Conservation (phyloP, 805 yeast genomes). For the Kodamaea neixiangensis region DNA sequence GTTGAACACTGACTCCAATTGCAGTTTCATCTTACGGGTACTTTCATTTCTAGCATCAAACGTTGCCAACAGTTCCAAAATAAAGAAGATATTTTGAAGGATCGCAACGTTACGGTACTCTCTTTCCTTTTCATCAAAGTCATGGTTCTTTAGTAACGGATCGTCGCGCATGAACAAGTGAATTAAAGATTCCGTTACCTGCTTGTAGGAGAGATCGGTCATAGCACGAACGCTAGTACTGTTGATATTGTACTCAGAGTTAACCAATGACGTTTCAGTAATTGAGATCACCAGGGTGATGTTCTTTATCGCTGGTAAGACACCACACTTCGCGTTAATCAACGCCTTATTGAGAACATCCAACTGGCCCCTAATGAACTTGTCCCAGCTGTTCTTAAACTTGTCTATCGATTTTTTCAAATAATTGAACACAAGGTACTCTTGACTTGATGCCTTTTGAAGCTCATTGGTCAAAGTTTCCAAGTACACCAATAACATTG, state of each 20-base stretch:
- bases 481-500: slow-evolving; percentile 32
- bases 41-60: slow-evolving; percentile 19
- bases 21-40: slow-evolving; percentile 24
- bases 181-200: slow-evolving; percentile 34
- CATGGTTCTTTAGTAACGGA: slow-evolving; percentile 44
- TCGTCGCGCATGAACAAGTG: slow-evolving; percentile 42
- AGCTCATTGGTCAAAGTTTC: slow-evolving; percentile 33
- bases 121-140: slow-evolving; percentile 46
- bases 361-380: slow-evolving; percentile 57
- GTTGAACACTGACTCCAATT: slow-evolving; percentile 29
- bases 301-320: slow-evolving; percentile 35
- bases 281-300: slow-evolving; percentile 33
- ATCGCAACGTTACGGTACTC: slow-evolving; percentile 42
- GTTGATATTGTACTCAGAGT: slow-evolving; percentile 18
- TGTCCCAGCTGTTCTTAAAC: slow-evolving; percentile 57
- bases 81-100: slow-evolving; percentile 39
- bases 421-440: slow-evolving; percentile 52
- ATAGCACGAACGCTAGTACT: slow-evolving; percentile 22
- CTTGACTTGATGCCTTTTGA: slow-evolving; percentile 57
- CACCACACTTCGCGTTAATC: slow-evolving; percentile 38
- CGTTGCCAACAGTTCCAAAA: slow-evolving; percentile 32
- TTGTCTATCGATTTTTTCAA: slow-evolving; percentile 55
- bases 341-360: slow-evolving; percentile 36
- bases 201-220: slow-evolving; percentile 32
- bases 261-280: slow-evolving; percentile 36